A percentile compares a stretch with the other conserved stretches of the same genome.
Evolutionary conservation across 2,329 filamentous ascomycete species (phyloP).

Genomic region (Fusarium mangiferae): DNA sequence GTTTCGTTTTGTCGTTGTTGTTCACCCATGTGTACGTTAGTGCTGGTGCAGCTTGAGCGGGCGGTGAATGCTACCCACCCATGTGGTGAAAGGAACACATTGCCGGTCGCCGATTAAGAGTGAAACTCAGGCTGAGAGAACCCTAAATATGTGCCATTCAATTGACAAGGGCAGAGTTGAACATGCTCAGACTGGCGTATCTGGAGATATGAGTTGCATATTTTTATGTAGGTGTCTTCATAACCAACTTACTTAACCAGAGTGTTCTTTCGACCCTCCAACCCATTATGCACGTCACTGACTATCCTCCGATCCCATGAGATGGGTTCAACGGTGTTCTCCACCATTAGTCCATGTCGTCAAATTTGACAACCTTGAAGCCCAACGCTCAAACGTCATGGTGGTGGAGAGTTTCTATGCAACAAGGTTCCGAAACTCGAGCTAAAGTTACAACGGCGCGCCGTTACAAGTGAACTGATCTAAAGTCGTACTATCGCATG

Average conservation of each 20-base stretch:
- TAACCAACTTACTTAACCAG: not conserved
- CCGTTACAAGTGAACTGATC: constrained; percentile 28
- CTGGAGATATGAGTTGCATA: not conserved
- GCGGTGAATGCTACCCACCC: constrained; percentile 11
- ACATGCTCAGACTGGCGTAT: not conserved
- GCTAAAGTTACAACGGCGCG: constrained; percentile 26
- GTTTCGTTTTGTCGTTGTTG: constrained; percentile 11
- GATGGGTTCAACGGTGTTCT: constrained; percentile 16
- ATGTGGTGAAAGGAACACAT: not conserved
- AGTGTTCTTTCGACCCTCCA: not conserved
- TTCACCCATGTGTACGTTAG: constrained; percentile 8
- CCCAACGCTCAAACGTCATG: constrained; percentile 18
- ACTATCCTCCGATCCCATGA: constrained; percentile 3
- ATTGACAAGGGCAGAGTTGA: not conserved
- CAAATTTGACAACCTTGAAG: constrained; percentile 17
- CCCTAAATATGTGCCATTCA: not conserved
- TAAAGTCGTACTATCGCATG: constrained; percentile 26
- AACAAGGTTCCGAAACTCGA: constrained; percentile 12
- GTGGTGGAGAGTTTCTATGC: constrained; percentile 22
- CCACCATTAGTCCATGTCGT: constrained; percentile 11
- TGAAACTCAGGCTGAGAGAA: not conserved
- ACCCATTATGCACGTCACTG: constrained; percentile 23
- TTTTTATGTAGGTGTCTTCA: not conserved
- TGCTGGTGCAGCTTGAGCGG: constrained; percentile 20
- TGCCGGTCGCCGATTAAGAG: not conserved